Evolutionary conservation across 352 stramenopile genomes (phyloP).

Genomic region (Phytopythium helicoides): DNA sequence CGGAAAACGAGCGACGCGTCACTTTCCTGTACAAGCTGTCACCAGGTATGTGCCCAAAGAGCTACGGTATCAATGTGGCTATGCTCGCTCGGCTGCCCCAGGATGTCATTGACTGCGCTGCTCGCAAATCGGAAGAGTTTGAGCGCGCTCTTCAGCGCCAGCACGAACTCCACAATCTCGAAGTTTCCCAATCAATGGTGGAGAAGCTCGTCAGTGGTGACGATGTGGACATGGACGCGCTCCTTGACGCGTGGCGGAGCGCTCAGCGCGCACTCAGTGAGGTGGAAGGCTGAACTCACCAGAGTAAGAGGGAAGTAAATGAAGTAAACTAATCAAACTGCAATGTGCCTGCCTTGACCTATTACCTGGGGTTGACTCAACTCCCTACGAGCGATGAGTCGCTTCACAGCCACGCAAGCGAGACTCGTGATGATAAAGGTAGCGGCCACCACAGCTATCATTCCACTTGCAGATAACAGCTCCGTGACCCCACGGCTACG

Average conservation of each 20-base stretch:
- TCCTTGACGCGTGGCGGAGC: constrained; percentile 7
- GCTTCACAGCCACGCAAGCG: constrained; percentile 1
- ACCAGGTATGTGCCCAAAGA: constrained; percentile 96
- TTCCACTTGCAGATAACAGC: constrained; percentile 1
- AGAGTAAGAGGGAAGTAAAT: not conserved
- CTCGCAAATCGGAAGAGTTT: constrained; percentile 91
- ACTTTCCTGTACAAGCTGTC: constrained; percentile 99
- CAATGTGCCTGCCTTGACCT: not conserved
- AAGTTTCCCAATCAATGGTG: constrained; percentile 6
- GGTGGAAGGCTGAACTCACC: not conserved
- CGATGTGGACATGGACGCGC: constrained; percentile 11
- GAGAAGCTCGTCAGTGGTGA: not conserved
- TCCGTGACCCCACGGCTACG: not conserved
- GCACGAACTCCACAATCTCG: constrained; percentile 20
- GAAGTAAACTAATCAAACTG: not conserved
- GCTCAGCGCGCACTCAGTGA: not conserved
- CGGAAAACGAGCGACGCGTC: constrained; percentile 90
- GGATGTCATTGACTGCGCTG: constrained; percentile 92
- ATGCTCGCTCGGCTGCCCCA: constrained; percentile 96
- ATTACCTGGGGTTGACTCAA: not conserved
- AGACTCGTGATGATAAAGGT: not conserved
- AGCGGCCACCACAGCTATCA: constrained; percentile 1
- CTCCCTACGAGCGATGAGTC: not conserved
- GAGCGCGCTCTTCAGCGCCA: constrained; percentile 59
- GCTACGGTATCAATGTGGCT: constrained; percentile 99